Base-by-base conservation (phyloP, 1,284 basidiomycete species). In the Puccinia coronata region DNA sequence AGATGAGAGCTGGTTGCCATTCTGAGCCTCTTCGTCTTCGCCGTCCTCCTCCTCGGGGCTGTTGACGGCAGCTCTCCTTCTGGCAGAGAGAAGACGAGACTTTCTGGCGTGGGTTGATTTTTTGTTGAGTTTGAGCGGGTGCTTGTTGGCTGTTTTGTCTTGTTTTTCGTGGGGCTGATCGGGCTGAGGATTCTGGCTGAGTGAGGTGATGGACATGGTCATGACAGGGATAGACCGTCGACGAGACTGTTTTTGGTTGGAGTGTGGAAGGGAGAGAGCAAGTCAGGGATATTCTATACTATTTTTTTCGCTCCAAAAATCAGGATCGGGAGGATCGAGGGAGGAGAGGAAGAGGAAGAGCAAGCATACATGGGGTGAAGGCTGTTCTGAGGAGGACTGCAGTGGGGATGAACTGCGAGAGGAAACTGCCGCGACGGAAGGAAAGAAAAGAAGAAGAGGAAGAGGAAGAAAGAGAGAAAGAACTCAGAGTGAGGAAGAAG, bases 151-250 rank as follows among this genome's bases (percentile, higher is more conserved):
- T 18, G 65, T 34, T 34, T 28, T 8, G 55, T 57, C 28, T 57
- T 57, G 43, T 51, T 51, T 51, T 51, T 51, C 11, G 20, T 28
- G 39, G 16, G 65, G 36, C n/a, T 67, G 65, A 43, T 67, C 65
- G 36, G 20, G 16, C 23, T 25, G 16, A 14, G 28, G 2, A 28
- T 67, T 41, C 43, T 67, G 65, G 5, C 36, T 67, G 65, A 47
- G 36, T 5, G 65, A 43, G 36, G 65, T 67, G 65, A 67, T 67
- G 9, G 65, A 67, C 65, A 67, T 67, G 65, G 65, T 67, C 65
- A 67, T 67, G 65, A 67, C 57, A 61, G 36, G 57, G 57, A 31
- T 18, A 34, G 57, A 16, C n/a, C 9, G 16, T 47, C 9, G 43
- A 61, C 14, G 31, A 16, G 28, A 20, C 55, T 57, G 55, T 57